Evolutionary conservation across 371 early-diverging fungal genomes (phyloP), one percentile per base, ranked within the genome.

Genomic region (Rhizopus microsporus): DNA sequence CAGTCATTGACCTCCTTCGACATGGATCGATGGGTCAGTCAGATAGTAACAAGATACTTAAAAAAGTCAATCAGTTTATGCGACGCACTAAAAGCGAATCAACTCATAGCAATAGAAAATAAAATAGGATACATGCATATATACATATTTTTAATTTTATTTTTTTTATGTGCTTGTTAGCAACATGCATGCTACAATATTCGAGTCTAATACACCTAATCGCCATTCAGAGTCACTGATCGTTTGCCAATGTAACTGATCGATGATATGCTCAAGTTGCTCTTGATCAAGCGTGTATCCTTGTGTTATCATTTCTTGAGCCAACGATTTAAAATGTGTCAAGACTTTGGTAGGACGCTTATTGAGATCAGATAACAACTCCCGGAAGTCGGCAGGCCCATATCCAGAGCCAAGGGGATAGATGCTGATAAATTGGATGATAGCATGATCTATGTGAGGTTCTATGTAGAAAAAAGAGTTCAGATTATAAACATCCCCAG

Each of bases 361-460:
- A 6, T 9, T 29, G 9, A 29, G 15, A n/a, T 33, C 13, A 0
- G 16, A 23, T 9, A 63, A 29, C 7, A 68, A 40, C 6, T 68
- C 68, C 46, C 60, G 57, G 9, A 65, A 63, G 29, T 65, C 66
- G 7, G 32, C n/a, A 9, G 51, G 53, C 4, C 63, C 57, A 54
- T 69, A 65, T 9, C 51, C 35, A 9, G 54, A 15, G 6, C 31
- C 56, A 16, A 51, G 32, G 5, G 51, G 10, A 17, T 44, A 54
- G 7, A 69, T 56, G 16, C 46, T 49, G 0, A 54, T 62, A 8
- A 69, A 44, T 16, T 69, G 66, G 34, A 66, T 50, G 1, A 61
- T 8, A 5, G 61, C 31, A 3, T 40, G 30, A 43, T 33, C 53
- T 3, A 42, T 43, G 32, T 42, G 40, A 23, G n/a, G 49, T 13